Base-by-base conservation (phyloP, 352 stramenopile species). In the Lagenidium giganteum region DNA sequence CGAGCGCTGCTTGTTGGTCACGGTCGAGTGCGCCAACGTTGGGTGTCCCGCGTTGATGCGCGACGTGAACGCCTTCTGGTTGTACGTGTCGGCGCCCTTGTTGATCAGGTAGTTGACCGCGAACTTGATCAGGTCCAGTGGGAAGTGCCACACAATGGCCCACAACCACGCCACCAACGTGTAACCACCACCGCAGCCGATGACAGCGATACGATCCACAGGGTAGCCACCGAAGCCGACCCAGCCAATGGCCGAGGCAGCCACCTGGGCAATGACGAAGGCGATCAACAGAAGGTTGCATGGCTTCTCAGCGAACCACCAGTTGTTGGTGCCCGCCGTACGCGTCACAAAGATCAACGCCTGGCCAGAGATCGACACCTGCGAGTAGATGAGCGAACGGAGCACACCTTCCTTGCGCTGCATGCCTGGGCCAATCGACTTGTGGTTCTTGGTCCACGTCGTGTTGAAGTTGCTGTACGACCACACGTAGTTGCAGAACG, bases 51-150 rank as follows among this genome's bases (percentile, higher is more conserved):
- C 73, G 54, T 85, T 88, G 51, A 88, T 88, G 55, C 75, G 70
- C 50, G 77, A 70, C 38, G 65, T 81, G 54, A 87, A 87, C 37
- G 75, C 75, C 54, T 70, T 81, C 42, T 65, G 57, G 24, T 37
- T 54, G 57, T 87, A 87, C 45, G 68, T 74, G 35, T 61, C 51
- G 16, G 27, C 20, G 11, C 59, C 59, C 58, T 79, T 79, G 48
- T 62, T 67, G 44, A 87, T 41, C 12, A 83, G 23, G 56, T 84
- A 84, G 56, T 87, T 87, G 31, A 84, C 61, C 21, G 33, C 33
- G 47, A 84, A 87, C 64, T 87, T 84, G 58, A 84, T 79, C 54
- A 83, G 16, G 61, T 87, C 70, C 37, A 87, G 66, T n/a, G 74
- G 70, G 44, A 87, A 64, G 38, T 87, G 74, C 74, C 74, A 87